phyloP scores from a whole-genome alignment of 2,329 filamentous ascomycete genomes.

The Blumeriella jaapii region DNA sequence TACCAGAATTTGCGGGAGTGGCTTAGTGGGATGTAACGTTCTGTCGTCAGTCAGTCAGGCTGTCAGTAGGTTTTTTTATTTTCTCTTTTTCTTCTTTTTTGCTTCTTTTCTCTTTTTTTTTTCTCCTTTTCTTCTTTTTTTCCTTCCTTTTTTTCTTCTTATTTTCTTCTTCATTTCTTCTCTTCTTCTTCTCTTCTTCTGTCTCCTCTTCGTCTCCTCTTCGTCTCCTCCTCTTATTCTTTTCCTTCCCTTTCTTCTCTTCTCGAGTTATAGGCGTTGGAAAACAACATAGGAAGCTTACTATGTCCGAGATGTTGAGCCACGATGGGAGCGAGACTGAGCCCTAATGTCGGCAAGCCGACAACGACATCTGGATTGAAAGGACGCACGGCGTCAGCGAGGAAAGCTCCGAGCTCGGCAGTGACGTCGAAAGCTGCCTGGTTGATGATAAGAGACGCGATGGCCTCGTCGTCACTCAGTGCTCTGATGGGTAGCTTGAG shows the following conservation, averaged over 20 bases:
- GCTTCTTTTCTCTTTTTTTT: too few species aligned
- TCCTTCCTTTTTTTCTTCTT: too few species aligned
- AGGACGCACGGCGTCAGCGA: slow-evolving; percentile 9
- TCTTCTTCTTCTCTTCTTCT: too few species aligned
- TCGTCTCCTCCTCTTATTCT: too few species aligned
- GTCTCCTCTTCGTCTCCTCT: too few species aligned
- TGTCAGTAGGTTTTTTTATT: too few species aligned
- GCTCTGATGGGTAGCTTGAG: slow-evolving; percentile 21
- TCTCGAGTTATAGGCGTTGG: too few species aligned
- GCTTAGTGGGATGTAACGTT: slow-evolving; percentile 21
- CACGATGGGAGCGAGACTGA: slow-evolving; percentile 17
- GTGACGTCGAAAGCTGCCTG: slow-evolving; percentile 20
- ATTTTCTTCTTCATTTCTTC: too few species aligned
- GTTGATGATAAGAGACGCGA: slow-evolving; percentile 22
- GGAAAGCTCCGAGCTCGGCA: slow-evolving; percentile 9
- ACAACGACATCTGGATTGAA: slow-evolving; percentile 19
- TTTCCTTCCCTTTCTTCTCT: too few species aligned
- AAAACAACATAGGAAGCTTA: slow-evolving; percentile 7
- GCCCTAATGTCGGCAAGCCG: slow-evolving; percentile 22
- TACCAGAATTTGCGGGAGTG: slow-evolving; percentile 26
- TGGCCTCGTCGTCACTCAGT: slow-evolving; percentile 13
- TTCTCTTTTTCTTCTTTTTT: too few species aligned
- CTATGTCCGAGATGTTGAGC: slow-evolving; percentile 16
- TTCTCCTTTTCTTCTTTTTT: too few species aligned
- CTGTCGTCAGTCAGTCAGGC: too few species aligned